A percentile compares a stretch with the other conserved stretches of the same genome.
Conservation (phyloP, 2,329 filamentous ascomycete genomes). For the Kalaharituber pfeilii region DNA sequence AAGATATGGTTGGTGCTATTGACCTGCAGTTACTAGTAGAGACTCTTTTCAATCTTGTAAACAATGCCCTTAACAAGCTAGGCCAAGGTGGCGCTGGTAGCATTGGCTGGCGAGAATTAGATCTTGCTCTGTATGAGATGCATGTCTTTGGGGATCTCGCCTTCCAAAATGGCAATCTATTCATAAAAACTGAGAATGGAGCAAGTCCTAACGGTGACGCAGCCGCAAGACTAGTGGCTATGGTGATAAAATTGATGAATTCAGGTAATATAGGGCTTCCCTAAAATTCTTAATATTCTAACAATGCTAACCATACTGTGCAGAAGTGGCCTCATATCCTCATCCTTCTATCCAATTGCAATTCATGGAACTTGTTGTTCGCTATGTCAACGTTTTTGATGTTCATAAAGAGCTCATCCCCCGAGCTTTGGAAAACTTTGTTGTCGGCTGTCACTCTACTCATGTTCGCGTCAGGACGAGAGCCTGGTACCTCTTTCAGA, state of each 20-base stretch:
- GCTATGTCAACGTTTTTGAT: constrained; percentile 87
- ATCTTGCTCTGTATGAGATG: constrained; percentile 88
- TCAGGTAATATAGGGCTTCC: constrained; percentile 44
- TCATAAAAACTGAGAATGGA: constrained; percentile 50
- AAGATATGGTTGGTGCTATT: constrained; percentile 80
- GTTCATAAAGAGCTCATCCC: constrained; percentile 65
- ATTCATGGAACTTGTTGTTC: constrained; percentile 96
- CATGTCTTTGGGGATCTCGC: constrained; percentile 87
- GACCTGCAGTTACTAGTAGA: constrained; percentile 80
- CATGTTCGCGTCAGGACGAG: constrained; percentile 74
- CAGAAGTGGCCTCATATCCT: constrained; percentile 25
- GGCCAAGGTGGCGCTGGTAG: constrained; percentile 48
- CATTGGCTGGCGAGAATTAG: constrained; percentile 87
- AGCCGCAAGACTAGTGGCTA: constrained; percentile 63
- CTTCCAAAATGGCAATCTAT: constrained; percentile 73
- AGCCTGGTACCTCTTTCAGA: constrained; percentile 94
- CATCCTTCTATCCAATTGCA: constrained; percentile 87
- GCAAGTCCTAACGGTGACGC: constrained; percentile 52
- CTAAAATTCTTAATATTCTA: background rate
- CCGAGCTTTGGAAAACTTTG: constrained; percentile 76
- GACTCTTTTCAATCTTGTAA: constrained; percentile 73
- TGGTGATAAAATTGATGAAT: constrained; percentile 93
- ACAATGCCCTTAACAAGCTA: constrained; percentile 65
- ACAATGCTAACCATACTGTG: constrained; percentile 14
- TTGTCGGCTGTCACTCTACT: constrained; percentile 72